Conservation (phyloP, 2,329 filamentous ascomycete genomes). For the Ascochyta fabae region DNA sequence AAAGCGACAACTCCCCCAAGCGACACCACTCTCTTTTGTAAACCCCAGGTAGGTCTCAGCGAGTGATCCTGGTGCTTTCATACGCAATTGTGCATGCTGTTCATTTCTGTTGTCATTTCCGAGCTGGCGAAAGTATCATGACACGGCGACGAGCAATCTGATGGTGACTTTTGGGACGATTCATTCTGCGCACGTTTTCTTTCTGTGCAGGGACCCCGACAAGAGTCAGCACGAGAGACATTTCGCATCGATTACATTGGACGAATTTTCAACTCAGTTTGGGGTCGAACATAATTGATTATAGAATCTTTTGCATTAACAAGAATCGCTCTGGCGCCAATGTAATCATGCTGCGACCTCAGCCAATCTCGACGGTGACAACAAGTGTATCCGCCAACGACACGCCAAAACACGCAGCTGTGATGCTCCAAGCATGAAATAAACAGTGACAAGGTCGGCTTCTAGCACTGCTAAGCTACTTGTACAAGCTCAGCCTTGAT, state of each 20-base stretch:
- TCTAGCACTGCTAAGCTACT: constrained; percentile 10
- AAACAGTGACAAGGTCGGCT: constrained; percentile 21
- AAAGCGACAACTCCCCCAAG: constrained; percentile 25
- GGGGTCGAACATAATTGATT: constrained; percentile 25
- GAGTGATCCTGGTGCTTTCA: background rate
- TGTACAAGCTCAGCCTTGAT: constrained; percentile 6
- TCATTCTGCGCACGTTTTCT: no score
- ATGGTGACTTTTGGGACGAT: no score
- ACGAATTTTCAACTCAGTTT: background rate
- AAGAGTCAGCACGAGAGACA: no score
- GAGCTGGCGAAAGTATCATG: no score
- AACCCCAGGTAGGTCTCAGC: background rate
- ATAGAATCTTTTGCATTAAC: constrained; percentile 46
- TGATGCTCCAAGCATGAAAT: constrained; percentile 38
- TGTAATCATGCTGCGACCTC: constrained; percentile 29
- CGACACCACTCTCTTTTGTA: constrained; percentile 11
- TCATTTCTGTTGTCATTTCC: background rate
- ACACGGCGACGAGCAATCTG: no score
- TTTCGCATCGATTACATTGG: no score
- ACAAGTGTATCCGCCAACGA: constrained; percentile 19
- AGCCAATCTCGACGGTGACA: constrained; percentile 25
- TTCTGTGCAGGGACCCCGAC: no score
- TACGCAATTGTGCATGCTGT: no score
- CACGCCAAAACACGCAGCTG: constrained; percentile 24
- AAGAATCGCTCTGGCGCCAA: constrained; percentile 43